Conservation (phyloP, 2,329 filamentous ascomycete genomes). For the Rutstroemia sp. region DNA sequence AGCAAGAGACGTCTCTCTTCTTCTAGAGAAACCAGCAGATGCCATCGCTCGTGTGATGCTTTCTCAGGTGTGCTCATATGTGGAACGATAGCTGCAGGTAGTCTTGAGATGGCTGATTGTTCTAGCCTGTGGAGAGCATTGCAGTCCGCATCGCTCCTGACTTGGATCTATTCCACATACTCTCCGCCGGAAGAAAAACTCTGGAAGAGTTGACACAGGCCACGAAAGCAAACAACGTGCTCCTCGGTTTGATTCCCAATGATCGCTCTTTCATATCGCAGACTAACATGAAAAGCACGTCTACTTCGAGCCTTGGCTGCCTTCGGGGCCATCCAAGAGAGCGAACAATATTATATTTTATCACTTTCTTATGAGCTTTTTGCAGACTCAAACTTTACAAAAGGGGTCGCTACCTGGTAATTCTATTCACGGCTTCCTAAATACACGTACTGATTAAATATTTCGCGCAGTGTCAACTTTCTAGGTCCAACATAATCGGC, state of each 20-base stretch:
- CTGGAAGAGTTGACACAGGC: background rate
- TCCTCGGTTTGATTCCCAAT: background rate
- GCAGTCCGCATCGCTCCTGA: constrained; percentile 24
- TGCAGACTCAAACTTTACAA: background rate
- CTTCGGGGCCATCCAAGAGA: background rate
- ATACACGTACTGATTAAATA: no score
- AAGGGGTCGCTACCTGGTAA: background rate
- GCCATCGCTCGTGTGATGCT: background rate
- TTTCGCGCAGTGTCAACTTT: background rate
- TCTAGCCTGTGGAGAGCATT: background rate
- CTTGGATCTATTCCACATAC: background rate
- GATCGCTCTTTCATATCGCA: background rate
- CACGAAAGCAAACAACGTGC: background rate
- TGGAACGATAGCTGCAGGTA: no score
- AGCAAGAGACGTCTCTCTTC: background rate
- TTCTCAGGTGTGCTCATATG: background rate
- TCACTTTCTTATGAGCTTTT: background rate
- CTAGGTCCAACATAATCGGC: background rate
- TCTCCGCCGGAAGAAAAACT: background rate
- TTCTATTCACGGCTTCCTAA: background rate
- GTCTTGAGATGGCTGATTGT: background rate
- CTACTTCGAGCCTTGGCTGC: background rate
- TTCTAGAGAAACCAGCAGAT: background rate
- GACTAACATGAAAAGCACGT: background rate
- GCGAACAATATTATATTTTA: background rate